These are phyloP conservation scores for Xylaria polymorpha DNA, from an alignment of 2,329 filamentous ascomycete species.

Conservation along the genomic window DNA sequence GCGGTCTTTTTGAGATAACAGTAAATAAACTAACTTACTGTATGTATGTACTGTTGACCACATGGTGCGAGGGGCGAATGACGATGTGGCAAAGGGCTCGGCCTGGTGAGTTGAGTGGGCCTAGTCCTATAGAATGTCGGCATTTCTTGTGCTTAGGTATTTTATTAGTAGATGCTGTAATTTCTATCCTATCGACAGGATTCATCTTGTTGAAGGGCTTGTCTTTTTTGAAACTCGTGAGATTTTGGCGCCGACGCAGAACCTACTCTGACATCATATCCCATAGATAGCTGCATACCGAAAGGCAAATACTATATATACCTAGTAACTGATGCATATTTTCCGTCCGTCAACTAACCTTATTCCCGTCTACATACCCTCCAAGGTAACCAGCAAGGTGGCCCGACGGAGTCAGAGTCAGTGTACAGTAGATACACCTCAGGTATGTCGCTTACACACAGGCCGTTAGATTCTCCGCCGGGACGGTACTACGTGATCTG, in stretches of 20 bases:
- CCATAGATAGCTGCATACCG: neutral
- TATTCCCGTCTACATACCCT: neutral
- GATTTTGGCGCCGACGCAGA: too few species aligned
- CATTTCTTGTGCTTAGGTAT: constrained; percentile 2
- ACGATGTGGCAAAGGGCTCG: constrained; percentile 35
- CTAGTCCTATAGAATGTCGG: constrained; percentile 9
- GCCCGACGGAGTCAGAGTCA: neutral
- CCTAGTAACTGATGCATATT: neutral
- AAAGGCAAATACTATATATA: neutral
- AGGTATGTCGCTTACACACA: constrained; percentile 6
- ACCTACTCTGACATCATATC: constrained; percentile 11
- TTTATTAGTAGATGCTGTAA: neutral
- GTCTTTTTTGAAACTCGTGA: neutral
- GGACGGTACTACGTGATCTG: constrained; percentile 3
- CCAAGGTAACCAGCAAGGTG: constrained; percentile 5
- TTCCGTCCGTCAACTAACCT: too few species aligned
- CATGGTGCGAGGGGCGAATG: constrained; percentile 33
- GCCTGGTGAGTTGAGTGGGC: constrained; percentile 16
- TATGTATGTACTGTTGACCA: constrained; percentile 2
- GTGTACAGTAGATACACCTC: neutral
- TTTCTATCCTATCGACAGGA: neutral
- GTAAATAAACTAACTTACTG: neutral
- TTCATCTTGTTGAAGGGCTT: neutral
- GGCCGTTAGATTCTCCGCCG: constrained; percentile 31
- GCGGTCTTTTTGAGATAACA: neutral